Evolutionary conservation across 345 rosid genomes (phyloP), one percentile per base, ranked within the genome.

Genomic region (Psidium guajava): DNA sequence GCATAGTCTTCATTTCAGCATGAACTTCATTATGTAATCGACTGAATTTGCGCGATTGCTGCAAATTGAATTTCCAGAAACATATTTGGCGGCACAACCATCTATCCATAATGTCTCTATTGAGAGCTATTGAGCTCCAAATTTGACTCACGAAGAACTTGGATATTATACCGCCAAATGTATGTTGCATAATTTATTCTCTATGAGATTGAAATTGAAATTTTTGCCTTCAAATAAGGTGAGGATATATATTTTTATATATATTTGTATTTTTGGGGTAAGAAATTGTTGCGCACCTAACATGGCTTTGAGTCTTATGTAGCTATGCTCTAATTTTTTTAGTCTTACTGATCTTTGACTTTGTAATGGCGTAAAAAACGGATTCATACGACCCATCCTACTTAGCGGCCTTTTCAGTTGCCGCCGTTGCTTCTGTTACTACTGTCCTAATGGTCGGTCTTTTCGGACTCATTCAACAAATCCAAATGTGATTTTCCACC

Each of bases 1-100:
- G n/a, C 64, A 58, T 6, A 44, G 32, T 58, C 32, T 11, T n/a
- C 64, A n/a, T 32, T 13, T 58, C 64, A n/a, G 8, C 64, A 58
- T 11, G 64, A 12, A 58, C n/a, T 24, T 10, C 6, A 56, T 56
- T 56, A 24, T 11, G 59, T 56, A 56, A 27, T 56, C 27, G 6
- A 13, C 14, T 1, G 27, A 24, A 56, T 6, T 56, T 56, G 6
- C 8, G 36, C 3, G 36, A 36, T 36, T 36, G 2, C 47, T 44
- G 47, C 47, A 44, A 44, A 6, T 5, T 44, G 47, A 44, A 8
- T 44, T 44, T 44, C 10, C 5, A n/a, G 36, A 59, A 27, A 14
- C 2, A 3, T 0, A 20, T 6, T 59, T 6, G 10, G 1, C 73
- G 14, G 3, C 0, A 0, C 42, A 3, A 28, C 75, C 42, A 64